phyloP scores from a whole-genome alignment of 352 stramenopile genomes.

The Phytophthora citrophthora region DNA sequence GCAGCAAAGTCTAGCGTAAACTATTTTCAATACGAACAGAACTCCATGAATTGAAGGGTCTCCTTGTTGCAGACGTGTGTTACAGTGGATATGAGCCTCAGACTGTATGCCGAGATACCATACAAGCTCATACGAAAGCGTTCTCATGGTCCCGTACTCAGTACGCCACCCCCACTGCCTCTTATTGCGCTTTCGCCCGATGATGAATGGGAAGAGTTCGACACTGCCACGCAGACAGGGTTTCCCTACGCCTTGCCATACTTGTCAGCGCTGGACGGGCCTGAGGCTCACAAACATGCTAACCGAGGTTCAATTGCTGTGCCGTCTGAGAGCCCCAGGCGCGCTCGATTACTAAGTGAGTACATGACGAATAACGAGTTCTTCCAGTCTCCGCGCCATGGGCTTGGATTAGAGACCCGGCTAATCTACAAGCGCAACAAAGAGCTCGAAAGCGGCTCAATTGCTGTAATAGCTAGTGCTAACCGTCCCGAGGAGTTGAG shows the following conservation, averaged over 20 bases:
- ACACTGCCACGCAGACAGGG: slow-evolving; percentile 60
- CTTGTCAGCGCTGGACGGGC: slow-evolving; percentile 45
- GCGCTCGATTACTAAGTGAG: slow-evolving; percentile 57
- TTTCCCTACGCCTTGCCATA: slow-evolving; percentile 64
- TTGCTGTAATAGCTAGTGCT: neutral
- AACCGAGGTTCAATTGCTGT: slow-evolving; percentile 14
- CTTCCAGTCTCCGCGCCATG: slow-evolving; percentile 62
- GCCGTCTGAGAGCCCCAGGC: slow-evolving; percentile 12
- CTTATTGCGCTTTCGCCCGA: slow-evolving; percentile 71
- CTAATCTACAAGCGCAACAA: slow-evolving; percentile 79
- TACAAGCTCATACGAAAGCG: slow-evolving; percentile 49
- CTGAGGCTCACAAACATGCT: slow-evolving; percentile 42
- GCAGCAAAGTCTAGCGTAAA: slow-evolving; percentile 19
- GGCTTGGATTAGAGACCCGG: slow-evolving; percentile 61
- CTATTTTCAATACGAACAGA: slow-evolving; percentile 37
- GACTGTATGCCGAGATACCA: slow-evolving; percentile 29
- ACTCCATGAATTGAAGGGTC: slow-evolving; percentile 16
- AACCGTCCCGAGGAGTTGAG: slow-evolving; percentile 43
- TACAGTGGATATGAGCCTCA: slow-evolving; percentile 17
- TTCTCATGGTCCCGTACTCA: slow-evolving; percentile 45
- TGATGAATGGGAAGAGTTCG: slow-evolving; percentile 74
- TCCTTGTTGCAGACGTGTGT: slow-evolving; percentile 5
- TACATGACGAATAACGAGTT: slow-evolving; percentile 79
- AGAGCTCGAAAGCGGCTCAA: slow-evolving; percentile 26
- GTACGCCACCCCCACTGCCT: slow-evolving; percentile 61